Conservation (phyloP, 2,329 filamentous ascomycete genomes). For the Colletotrichum spinosum region DNA sequence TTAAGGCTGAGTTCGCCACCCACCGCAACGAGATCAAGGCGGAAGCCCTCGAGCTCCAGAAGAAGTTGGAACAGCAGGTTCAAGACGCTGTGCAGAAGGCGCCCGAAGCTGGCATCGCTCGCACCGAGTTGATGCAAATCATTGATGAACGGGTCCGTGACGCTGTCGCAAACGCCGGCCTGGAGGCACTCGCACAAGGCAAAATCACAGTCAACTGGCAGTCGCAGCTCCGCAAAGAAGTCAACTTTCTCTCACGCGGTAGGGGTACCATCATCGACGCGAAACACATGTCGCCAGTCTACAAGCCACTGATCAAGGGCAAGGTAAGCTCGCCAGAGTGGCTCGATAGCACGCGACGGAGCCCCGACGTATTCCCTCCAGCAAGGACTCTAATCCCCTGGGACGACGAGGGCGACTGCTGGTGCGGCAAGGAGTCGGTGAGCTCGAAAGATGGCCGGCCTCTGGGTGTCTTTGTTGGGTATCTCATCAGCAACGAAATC, state of each 20-base stretch:
- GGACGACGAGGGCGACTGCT: constrained; percentile 87
- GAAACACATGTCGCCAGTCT: constrained; percentile 69
- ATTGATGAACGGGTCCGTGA: constrained; percentile 56
- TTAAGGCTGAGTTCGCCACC: constrained; percentile 53
- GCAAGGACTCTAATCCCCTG: constrained; percentile 74
- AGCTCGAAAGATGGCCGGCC: constrained; percentile 53
- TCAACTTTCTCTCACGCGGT: constrained; percentile 80
- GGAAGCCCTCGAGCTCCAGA: constrained; percentile 53
- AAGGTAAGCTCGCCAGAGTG: constrained; percentile 29
- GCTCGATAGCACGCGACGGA: constrained; percentile 29
- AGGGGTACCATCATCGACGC: constrained; percentile 75
- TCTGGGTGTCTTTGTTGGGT: constrained; percentile 72
- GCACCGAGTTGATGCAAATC: constrained; percentile 53
- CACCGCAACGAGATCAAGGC: constrained; percentile 53
- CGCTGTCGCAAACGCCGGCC: constrained; percentile 57
- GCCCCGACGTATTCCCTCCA: constrained; percentile 48
- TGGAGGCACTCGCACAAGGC: constrained; percentile 59
- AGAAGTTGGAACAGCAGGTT: constrained; percentile 48
- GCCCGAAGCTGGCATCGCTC: constrained; percentile 48
- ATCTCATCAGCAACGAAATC: constrained; percentile 69
- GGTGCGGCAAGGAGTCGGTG: constrained; percentile 73
- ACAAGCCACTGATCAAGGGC: constrained; percentile 48
- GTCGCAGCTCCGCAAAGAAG: constrained; percentile 59
- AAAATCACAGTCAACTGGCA: constrained; percentile 59
- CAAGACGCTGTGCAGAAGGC: constrained; percentile 41